These are phyloP conservation scores for Apodospora peruviana DNA, from an alignment of 495 filamentous ascomycete genomes.

Conservation along the genomic window DNA sequence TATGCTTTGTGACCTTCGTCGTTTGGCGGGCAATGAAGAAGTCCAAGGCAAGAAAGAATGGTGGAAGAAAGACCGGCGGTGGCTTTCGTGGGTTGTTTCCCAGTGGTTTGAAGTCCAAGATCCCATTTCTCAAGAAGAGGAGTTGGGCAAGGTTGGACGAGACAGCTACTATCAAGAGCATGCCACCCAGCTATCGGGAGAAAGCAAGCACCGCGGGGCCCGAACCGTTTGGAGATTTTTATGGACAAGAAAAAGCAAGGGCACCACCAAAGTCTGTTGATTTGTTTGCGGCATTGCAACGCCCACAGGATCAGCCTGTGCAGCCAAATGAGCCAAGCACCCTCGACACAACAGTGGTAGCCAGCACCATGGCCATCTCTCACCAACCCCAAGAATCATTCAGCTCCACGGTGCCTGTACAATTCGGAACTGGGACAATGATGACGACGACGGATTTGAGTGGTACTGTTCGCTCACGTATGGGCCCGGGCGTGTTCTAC, in stretches of 20 bases:
- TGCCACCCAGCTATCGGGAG: constrained; percentile 32
- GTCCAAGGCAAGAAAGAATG: constrained; percentile 12
- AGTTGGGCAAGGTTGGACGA: constrained; percentile 19
- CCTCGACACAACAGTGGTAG: not conserved
- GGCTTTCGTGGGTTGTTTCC: constrained; percentile 6
- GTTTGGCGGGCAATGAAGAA: constrained; percentile 32
- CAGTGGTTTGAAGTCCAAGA: not conserved
- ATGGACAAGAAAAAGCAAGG: constrained; percentile 20
- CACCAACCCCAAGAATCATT: constrained; percentile 19
- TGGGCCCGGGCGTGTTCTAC: constrained; percentile 26
- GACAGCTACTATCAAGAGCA: not conserved
- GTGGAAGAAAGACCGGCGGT: constrained; percentile 1
- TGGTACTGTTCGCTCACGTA: constrained; percentile 20
- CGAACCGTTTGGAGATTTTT: constrained; percentile 16
- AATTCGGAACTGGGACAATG: constrained; percentile 22
- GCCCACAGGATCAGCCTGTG: too few species aligned
- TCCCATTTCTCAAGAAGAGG: constrained; percentile 12
- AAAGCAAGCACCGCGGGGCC: constrained; percentile 11
- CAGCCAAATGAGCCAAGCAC: too few species aligned
- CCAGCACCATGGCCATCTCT: constrained; percentile 4
- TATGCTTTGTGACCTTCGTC: constrained; percentile 36
- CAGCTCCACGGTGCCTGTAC: constrained; percentile 25
- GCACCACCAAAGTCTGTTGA: not conserved
- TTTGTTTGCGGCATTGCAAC: not conserved
- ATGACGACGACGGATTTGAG: constrained; percentile 11